Conservation (phyloP, 768 basidiomycete genomes). For the Symmetrospora coprosmae region DNA sequence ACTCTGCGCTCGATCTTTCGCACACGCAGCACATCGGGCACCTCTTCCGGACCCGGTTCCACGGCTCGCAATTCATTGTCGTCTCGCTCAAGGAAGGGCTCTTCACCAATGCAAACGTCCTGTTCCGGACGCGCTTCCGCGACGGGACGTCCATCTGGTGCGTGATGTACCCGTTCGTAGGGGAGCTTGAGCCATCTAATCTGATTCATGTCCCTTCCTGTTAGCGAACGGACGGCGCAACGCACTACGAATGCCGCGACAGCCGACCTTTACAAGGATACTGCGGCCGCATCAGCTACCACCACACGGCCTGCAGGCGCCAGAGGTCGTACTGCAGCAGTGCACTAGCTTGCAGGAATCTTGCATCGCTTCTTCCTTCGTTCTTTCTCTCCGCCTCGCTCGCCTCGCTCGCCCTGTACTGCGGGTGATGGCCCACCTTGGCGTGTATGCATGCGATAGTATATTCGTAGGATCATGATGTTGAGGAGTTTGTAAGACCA, state of each 20-base stretch:
- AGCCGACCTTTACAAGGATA: slow-evolving; percentile 12
- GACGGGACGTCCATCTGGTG: slow-evolving; percentile 66
- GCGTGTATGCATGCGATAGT: too few species aligned
- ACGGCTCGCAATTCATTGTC: slow-evolving; percentile 95
- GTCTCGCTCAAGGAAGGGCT: slow-evolving; percentile 92
- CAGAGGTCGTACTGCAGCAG: too few species aligned
- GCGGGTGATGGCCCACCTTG: too few species aligned
- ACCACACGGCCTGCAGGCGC: background rate
- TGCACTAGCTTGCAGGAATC: too few species aligned
- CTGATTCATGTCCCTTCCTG: background rate
- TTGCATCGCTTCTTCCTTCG: too few species aligned
- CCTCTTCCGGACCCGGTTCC: slow-evolving; percentile 92
- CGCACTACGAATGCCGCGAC: slow-evolving; percentile 20
- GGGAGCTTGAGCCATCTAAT: background rate
- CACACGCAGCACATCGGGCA: slow-evolving; percentile 94
- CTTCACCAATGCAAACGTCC: slow-evolving; percentile 87
- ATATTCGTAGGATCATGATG: too few species aligned
- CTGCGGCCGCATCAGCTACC: background rate
- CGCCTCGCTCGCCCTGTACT: too few species aligned
- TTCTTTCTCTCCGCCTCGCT: too few species aligned
- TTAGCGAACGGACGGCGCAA: slow-evolving; percentile 30
- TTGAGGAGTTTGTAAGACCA: too few species aligned
- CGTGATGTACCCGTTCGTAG: background rate
- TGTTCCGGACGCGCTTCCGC: slow-evolving; percentile 81
- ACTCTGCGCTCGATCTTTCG: slow-evolving; percentile 87